phyloP scores from a whole-genome alignment of 306 rosid species.

The Vicia villosa region DNA sequence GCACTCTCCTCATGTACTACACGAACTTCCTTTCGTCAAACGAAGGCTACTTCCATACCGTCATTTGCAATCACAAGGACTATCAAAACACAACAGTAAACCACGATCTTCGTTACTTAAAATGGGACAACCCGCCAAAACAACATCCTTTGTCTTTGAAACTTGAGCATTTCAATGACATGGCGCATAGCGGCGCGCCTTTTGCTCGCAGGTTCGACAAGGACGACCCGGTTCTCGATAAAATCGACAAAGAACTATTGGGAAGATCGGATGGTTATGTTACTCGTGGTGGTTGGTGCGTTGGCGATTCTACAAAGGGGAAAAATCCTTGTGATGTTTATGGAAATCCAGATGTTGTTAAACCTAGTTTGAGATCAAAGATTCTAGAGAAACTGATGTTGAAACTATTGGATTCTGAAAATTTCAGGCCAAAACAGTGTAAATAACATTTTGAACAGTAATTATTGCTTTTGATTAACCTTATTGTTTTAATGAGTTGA shows the following conservation, averaged over 20 bases:
- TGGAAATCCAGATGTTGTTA: slow-evolving; percentile 62
- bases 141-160: slow-evolving; percentile 60
- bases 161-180: slow-evolving; percentile 65
- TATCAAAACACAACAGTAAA: slow-evolving; percentile 87
- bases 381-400: slow-evolving; percentile 76
- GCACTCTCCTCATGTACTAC: slow-evolving; percentile 85
- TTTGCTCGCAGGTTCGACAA: slow-evolving; percentile 60
- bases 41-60: slow-evolving; percentile 92
- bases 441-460: too few species aligned
- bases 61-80: slow-evolving; percentile 87
- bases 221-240: slow-evolving; percentile 71
- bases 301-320: slow-evolving; percentile 44
- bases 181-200: slow-evolving; percentile 75
- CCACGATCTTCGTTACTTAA: slow-evolving; percentile 69
- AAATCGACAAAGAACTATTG: slow-evolving; percentile 63
- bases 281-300: slow-evolving; percentile 79
- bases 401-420: slow-evolving; percentile 68
- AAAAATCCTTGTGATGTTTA: slow-evolving; percentile 55
- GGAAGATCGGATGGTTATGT: slow-evolving; percentile 56
- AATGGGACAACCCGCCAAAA: slow-evolving; percentile 79
- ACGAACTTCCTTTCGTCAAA: slow-evolving; percentile 76
- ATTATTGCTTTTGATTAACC: too few species aligned
- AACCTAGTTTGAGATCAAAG: slow-evolving; percentile 63
- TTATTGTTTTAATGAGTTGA: too few species aligned
- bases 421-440: slow-evolving; percentile 85